Evolutionary conservation across 2,329 filamentous ascomycete species (phyloP), one percentile per base, ranked within the genome.

Genomic region (Sporothrix curviconia): DNA sequence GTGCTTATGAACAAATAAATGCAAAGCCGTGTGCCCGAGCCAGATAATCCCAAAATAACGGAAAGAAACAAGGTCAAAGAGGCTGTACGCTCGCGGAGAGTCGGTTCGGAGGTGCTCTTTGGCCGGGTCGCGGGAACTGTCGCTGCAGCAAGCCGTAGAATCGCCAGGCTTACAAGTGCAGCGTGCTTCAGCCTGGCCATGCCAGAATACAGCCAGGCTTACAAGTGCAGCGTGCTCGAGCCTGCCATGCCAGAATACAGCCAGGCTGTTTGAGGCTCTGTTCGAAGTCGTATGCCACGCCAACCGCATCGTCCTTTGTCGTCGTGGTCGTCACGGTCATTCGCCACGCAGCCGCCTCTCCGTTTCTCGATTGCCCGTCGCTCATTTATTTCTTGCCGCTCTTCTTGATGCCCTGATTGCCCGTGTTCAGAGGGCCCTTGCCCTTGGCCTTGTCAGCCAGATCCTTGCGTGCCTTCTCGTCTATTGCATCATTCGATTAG

Each of bases 361-460:
- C 19, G 47, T 25, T 34, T 17, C 34, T 19, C 34, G 19, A 34
- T 5, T 4, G 40, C 19, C 50, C 12, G 34, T 17, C 17, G 9
- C 22, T 19, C 24, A 19, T 39, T 57, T 56, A 64, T 86, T 96
- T 95, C 88, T 96, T 96, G 74, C 91, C 92, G 61, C 89, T 94
- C 84, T 96, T 96, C 86, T 96, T 96, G 79, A 97, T 96, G 62
- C 90, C 91, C 76, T 95, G 90, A 50, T 80, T 74, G 34, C 90
- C 91, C 32, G 84, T 87, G 76, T 91, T 92, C 70, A 96, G 71
- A 37, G 92, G 92, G 3, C 92, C 92, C 77, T 95, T 95, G 73
- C 89, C 89, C 67, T 87, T 86, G 46, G 89, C 86, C 77, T 90
- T 89, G 60, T 85, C 80, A n/a, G 86, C 84, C 75, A 95, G 71